Base-by-base conservation (phyloP, 163 green algal species). In the Chlamydomonas reinhardtii region DNA sequence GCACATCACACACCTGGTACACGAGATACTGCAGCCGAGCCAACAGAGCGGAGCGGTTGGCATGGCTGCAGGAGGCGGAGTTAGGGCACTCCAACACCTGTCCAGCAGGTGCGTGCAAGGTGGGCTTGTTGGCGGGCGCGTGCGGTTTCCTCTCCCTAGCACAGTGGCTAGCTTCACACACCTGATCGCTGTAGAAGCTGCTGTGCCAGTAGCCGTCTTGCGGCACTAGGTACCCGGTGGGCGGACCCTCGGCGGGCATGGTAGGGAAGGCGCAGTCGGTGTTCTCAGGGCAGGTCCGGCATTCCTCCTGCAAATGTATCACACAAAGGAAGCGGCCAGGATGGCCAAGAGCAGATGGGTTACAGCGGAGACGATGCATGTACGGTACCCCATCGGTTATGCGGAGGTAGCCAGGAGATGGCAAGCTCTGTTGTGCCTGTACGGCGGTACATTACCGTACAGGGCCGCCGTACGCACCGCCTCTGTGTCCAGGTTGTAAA, bases 151-250 rank as follows among this genome's bases (percentile, higher is more conserved):
- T n/a, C n/a, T n/a, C n/a, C n/a, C n/a, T n/a, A n/a, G n/a, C n/a
- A n/a, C n/a, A n/a, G n/a, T n/a, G n/a, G n/a, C n/a, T 14, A 56
- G 12, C 12, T 1, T 2, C 12, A 56, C 48, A 56, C 48, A 66
- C 69, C 34, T 74, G 69, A 1, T 35, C 34, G 24, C 52, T 70
- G 74, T 70, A 81, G 27, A 66, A 37, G 52, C 37, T 81, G 74
- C 52, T 81, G 52, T 81, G 74, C 74, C 74, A 81, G 48, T 35
- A 64, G 52, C 74, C 74, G 52, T 81, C 74, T 4, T 52, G 1
- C 19, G 74, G 74, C 52, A 81, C 74, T 20, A 81, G 54, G 52
- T 48, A 70, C 2, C 74, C 73, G 34, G 19, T 52, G 17, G 2
- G 29, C 27, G 39, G 11, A 14, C 6, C 48, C 11, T 19, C 48